A percentile compares a stretch with the other conserved stretches of the same genome.
phyloP scores from a whole-genome alignment of 2,329 filamentous ascomycete species.

The Podosphaera xanthii region DNA sequence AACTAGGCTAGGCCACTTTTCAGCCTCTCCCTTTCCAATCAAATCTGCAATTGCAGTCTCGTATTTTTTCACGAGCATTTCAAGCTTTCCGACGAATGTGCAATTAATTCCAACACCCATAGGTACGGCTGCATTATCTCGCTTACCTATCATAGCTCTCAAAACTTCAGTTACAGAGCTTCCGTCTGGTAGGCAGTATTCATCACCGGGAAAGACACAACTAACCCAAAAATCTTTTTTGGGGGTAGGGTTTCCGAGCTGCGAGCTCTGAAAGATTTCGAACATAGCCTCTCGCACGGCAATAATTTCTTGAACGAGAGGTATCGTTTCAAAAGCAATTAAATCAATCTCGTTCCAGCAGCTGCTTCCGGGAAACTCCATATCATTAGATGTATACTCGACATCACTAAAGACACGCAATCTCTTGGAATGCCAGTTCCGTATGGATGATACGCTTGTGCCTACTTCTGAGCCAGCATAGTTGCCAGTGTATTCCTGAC shows the following conservation, averaged over 20 bases:
- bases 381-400: neutral
- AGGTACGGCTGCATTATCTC: slow-evolving; percentile 17
- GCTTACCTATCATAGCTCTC: slow-evolving; percentile 16
- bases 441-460: neutral
- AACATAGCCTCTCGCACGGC: slow-evolving; percentile 26
- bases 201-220: slow-evolving; percentile 35
- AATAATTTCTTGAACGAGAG: slow-evolving; percentile 35
- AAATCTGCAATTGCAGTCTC: slow-evolving; percentile 25
- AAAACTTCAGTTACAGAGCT: slow-evolving; percentile 23
- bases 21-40: slow-evolving; percentile 16
- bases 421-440: slow-evolving; percentile 32
- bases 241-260: neutral
- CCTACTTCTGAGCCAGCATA: slow-evolving; percentile 21
- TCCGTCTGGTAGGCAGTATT: slow-evolving; percentile 32
- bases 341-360: slow-evolving; percentile 22
- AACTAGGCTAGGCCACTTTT: slow-evolving; percentile 29
- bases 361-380: neutral
- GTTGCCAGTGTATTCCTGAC: slow-evolving; percentile 38
- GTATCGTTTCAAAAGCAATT: slow-evolving; percentile 43
- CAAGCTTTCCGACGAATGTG: slow-evolving; percentile 40
- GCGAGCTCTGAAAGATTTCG: neutral
- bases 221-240: slow-evolving; percentile 29
- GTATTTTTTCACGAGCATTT: slow-evolving; percentile 28
- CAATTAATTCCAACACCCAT: slow-evolving; percentile 49
- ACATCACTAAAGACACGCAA: slow-evolving; percentile 23